Percentiles rank a stretch among this genome's conserved stretches.
phyloP scores from a whole-genome alignment of 352 stramenopile genomes.

The Globisporangium okanoganense region DNA sequence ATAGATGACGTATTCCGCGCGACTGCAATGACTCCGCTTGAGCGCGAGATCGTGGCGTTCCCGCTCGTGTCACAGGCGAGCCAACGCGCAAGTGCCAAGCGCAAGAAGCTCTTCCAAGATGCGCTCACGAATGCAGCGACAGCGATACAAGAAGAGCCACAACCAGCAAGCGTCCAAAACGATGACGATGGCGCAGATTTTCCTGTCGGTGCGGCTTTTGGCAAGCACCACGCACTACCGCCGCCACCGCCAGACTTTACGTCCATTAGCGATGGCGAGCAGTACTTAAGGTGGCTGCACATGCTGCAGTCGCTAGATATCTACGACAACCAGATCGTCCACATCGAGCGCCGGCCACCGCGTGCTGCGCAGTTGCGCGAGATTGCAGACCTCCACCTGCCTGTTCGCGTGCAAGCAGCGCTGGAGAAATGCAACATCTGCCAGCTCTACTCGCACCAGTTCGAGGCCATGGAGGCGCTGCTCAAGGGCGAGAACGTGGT shows the following conservation, averaged over 20 bases:
- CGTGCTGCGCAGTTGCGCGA: conserved; percentile 39
- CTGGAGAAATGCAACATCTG: conserved; percentile 48
- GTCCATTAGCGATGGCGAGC: neutral
- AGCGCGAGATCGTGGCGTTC: conserved; percentile 54
- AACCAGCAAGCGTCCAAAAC: neutral
- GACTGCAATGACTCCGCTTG: conserved; percentile 19
- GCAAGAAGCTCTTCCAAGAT: conserved; percentile 49
- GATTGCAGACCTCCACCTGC: conserved; percentile 36
- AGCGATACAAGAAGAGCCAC: neutral
- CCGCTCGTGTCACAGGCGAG: conserved; percentile 50
- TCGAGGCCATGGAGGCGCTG: conserved; percentile 85
- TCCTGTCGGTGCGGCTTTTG: neutral
- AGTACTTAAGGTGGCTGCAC: conserved; percentile 35
- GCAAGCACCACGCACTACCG: neutral
- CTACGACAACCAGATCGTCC: conserved; percentile 76
- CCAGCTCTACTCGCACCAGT: conserved; percentile 92
- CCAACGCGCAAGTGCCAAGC: conserved; percentile 48
- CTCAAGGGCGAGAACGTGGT: conserved; percentile 88
- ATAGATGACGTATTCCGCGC: conserved; percentile 41
- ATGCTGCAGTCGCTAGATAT: conserved; percentile 50
- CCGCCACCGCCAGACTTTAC: neutral
- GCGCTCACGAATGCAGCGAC: conserved; percentile 23
- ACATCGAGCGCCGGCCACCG: conserved; percentile 58
- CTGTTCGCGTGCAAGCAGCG: conserved; percentile 27
- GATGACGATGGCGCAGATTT: neutral